These are phyloP conservation scores for Prunus salicina DNA, from an alignment of 306 rosid species.

Conservation along the genomic window DNA sequence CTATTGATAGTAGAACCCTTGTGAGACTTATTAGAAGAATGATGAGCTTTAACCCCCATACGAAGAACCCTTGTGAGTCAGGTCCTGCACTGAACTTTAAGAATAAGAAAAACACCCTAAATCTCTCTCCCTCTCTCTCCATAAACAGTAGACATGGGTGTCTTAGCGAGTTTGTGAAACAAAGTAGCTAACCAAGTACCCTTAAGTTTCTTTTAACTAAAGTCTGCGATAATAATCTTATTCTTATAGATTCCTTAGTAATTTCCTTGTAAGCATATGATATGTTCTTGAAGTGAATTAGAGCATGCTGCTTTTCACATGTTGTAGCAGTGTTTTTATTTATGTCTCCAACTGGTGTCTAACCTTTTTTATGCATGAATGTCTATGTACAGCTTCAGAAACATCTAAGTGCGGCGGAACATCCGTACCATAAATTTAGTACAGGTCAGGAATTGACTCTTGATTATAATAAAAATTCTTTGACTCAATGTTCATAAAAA, in stretches of 20 bases:
- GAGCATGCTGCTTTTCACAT: neutral
- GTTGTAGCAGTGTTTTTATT: neutral
- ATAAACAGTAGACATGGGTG: too few species aligned
- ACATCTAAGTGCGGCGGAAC: conserved; percentile 71
- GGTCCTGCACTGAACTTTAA: too few species aligned
- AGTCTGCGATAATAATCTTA: neutral
- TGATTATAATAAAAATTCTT: neutral
- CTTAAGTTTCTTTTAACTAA: conserved; percentile 2
- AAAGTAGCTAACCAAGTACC: neutral
- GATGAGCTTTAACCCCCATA: too few species aligned
- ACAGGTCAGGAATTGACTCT: conserved; percentile 58
- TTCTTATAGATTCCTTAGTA: neutral
- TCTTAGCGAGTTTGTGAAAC: neutral
- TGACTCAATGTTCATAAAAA: neutral
- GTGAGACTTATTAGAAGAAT: too few species aligned
- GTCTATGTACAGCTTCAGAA: conserved; percentile 74
- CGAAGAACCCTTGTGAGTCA: too few species aligned
- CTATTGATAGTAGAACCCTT: too few species aligned
- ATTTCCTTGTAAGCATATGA: neutral
- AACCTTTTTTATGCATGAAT: conserved; percentile 23
- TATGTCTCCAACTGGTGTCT: conserved; percentile 18
- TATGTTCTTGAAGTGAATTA: neutral
- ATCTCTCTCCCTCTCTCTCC: too few species aligned
- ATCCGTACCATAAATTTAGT: conserved; percentile 88
- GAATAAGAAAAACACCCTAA: too few species aligned